Base-by-base conservation (phyloP, 768 basidiomycete genomes). In the Mycena sanguinolenta region DNA sequence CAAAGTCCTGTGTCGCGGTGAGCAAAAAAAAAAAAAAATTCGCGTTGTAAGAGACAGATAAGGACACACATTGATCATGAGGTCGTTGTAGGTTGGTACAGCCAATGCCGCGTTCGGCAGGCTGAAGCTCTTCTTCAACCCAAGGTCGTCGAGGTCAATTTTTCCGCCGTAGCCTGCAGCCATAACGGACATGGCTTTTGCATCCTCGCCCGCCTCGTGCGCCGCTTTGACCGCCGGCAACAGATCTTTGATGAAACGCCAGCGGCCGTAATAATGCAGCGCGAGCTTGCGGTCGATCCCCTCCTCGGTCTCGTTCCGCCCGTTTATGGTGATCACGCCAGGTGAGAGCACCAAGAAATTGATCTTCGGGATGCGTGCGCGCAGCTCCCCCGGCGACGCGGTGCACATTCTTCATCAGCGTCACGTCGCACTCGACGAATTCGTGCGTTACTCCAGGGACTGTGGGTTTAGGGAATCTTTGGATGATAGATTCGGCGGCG, bases 331-430 rank as follows among this genome's bases (percentile, higher is more conserved):
- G 49, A 87, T 58, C 36, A 84, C 73, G 0, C 87, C 88, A 2
- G 86, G 76, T 0, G 85, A 82, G 67, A 88, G 74, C 39, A 88
- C 82, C 46, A 90, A 81, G 76, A 84, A 88, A 79, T 90, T 89
- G 75, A 89, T 75, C 74, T 85, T 88, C 0, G 82, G 79, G 19
- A 86, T 66, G 6, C 79, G 77, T 2, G 67, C 64, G 10, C 72
- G 77, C 23, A 85, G 77, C 5, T 77, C 75, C 53, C 72, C 64
- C 2, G n/a, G 80, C 71, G 7, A 80, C 74, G 3, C 70, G 62
- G n/a, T 82, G 80, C 4, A 89, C 83, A 69, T 88, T 87, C 76
- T 82, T 80, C 83, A 90, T 87, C 46, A 85, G 77, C 32, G 84
- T 79, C 10, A 81, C 84, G 52, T 89, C 89, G 80, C 87, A 87